Evolutionary conservation across 805 yeast genomes (phyloP), one percentile per base, ranked within the genome.

Genomic region (Cyberlindnera maritima): DNA sequence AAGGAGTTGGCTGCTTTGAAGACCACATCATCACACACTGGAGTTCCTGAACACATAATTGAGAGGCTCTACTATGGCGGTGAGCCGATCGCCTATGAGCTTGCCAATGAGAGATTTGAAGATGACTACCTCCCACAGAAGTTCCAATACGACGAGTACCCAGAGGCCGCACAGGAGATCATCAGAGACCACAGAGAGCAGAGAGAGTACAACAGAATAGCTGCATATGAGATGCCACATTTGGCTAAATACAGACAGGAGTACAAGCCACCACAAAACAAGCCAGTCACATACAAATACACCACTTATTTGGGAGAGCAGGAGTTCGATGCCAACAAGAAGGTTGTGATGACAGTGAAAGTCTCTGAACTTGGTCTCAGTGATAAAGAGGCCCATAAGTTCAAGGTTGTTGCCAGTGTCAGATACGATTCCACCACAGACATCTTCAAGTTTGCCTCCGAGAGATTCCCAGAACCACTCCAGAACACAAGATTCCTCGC

Each of bases 221-320:
- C 95, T 11, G 97, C 97, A 0, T 92, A 85, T 68, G 98, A 92
- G 64, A 76, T 92, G 74, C 99, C 99, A 7, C 76, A 81, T 46
- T 74, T 94, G 53, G 81, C 83, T 36, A 81, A 88, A 64, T 86
- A 75, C 63, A 83, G 92, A 56, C 81, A 85, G 65, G 75, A 74
- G 49, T 91, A 87, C 69, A 64, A 60, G 29, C 83, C 83, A 18
- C 71, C 72, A 13, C 55, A 72, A 6, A 55, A 56, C 11, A 61
- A 59, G 15, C 89, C 90, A 5, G 70, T 90, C 35, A 71, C 72
- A 33, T 86, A 85, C 60, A 79, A 82, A 56, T 91, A 83, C 69
- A 80, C 87, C 15, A 81, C 85, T 36, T 87, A 81, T 59, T 62
- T 83, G 14, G 91, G 92, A 41, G 96, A 88, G 63, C 68, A 70